These are phyloP conservation scores for Trichoderma cornu-damae DNA, from an alignment of 2,329 filamentous ascomycete species.

Conservation along the genomic window DNA sequence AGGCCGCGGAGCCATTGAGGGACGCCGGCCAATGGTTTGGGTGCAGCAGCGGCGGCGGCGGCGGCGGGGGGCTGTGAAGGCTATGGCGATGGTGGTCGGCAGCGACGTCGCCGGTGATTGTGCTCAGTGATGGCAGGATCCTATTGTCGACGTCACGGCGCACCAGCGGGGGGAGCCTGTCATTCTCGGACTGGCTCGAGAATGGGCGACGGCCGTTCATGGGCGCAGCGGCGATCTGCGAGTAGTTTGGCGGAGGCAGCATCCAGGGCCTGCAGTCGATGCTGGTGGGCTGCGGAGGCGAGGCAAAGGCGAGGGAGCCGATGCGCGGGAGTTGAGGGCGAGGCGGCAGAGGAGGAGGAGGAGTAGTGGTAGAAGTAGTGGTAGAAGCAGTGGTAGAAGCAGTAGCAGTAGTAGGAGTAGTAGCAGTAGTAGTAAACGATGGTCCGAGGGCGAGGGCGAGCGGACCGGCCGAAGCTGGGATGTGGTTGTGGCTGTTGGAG, in stretches of 20 bases:
- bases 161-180: slow-evolving; percentile 25
- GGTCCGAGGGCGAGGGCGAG: slow-evolving; percentile 15
- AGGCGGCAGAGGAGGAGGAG: slow-evolving; percentile 4
- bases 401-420: not conserved
- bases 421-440: not conserved
- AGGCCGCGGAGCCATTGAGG: slow-evolving; percentile 10
- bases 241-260: slow-evolving; percentile 11
- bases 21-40: slow-evolving; percentile 39
- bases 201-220: slow-evolving; percentile 13
- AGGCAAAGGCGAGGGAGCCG: not conserved
- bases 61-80: slow-evolving; percentile 11
- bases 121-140: slow-evolving; percentile 36
- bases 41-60: slow-evolving; percentile 23
- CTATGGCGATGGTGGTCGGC: slow-evolving; percentile 16
- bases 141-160: slow-evolving; percentile 27
- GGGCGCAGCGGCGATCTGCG: slow-evolving; percentile 10
- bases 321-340: slow-evolving; percentile 12
- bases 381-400: not conserved
- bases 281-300: too few species aligned
- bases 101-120: slow-evolving; percentile 31
- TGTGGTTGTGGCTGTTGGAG: slow-evolving; percentile 9
- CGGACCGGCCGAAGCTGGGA: slow-evolving; percentile 10
- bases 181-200: slow-evolving; percentile 12
- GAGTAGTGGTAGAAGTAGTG: not conserved
- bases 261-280: not conserved